Base-by-base conservation (phyloP, 2,329 filamentous ascomycete species). In the Ceratocystis colombiana region DNA sequence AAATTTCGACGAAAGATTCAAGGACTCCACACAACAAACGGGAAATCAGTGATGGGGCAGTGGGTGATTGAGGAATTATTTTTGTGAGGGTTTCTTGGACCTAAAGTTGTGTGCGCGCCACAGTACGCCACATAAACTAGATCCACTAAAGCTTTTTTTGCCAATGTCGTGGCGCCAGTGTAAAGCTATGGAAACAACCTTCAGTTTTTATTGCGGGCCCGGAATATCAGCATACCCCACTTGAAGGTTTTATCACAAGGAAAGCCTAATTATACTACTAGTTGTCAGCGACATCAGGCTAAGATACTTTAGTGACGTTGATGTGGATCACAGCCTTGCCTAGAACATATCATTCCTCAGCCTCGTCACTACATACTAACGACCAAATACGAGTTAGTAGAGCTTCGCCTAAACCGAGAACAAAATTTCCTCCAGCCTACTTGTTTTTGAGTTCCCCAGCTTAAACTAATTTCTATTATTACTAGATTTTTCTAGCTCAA, bases 51-150 rank as follows among this genome's bases (percentile, higher is more conserved):
- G 64, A 68, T 64, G 59, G 64, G 37, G 8, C 59, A 46, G 45
- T 41, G 59, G 46, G 30, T 61, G 37, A 20, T 62, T 64, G 41
- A 65, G 50, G 64, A 68, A 66, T 64, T 61, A 50, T 68, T 68
- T 68, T 57, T 65, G 64, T 64, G 64, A 66, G 67, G 67, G 64
- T 68, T 68, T 68, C 61, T 44, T 46, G 64, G 62, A 66, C 67
- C 64, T 66, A 68, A 66, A 66, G 53, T 53, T 65, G 55, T 66
- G 67, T 68, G 67, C 59, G 67, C 67, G 64, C 67, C 67, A 68
- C 67, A 62, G 2, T 5, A 4, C 37, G 62, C 66, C 62, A 67
- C 66, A 63, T 1, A 1, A 2, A 17, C 25, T 30, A 44, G 62
- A 64, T 50, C 53, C 53, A 59, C 64, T 15, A 41, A 22, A 30